Evolutionary conservation across 345 rosid species (phyloP).

Genomic region (Cardiospermum halicacabum): DNA sequence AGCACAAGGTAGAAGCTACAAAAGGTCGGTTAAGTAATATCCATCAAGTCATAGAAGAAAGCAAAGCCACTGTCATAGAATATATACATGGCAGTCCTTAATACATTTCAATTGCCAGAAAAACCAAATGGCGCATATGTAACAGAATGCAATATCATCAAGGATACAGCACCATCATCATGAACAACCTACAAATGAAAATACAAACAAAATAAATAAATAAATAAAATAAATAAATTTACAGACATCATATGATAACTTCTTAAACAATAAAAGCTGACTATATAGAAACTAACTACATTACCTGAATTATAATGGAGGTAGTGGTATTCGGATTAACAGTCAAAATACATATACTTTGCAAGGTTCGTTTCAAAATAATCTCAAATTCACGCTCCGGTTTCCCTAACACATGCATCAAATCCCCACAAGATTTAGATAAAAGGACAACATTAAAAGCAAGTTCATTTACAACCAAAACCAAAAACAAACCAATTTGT

Average conservation of each 20-base stretch:
- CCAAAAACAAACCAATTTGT: slow-evolving; percentile 39
- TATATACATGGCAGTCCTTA: neutral
- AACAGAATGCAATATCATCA: slow-evolving; percentile 8
- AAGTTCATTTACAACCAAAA: neutral
- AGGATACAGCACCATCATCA: slow-evolving; percentile 98
- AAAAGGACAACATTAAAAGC: neutral
- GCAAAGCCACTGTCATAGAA: neutral
- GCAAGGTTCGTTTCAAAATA: slow-evolving; percentile 80
- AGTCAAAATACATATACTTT: slow-evolving; percentile 74
- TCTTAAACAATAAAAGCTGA: neutral
- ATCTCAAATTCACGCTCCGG: slow-evolving; percentile 74
- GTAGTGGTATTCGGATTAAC: slow-evolving; percentile 87
- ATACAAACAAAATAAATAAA: too few relatives aligned
- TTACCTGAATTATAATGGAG: slow-evolving; percentile 73
- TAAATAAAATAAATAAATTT: too few relatives aligned
- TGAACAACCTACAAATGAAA: slow-evolving; percentile 55
- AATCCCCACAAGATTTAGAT: slow-evolving; percentile 7
- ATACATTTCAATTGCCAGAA: neutral
- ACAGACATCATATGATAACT: too few relatives aligned
- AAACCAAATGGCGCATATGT: neutral
- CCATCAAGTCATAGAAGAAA: neutral
- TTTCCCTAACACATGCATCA: slow-evolving; percentile 44
- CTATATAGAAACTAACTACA: neutral
- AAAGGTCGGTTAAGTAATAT: slow-evolving; percentile 37
- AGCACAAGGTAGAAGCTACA: slow-evolving; percentile 89